Percentiles rank a stretch among this genome's conserved stretches.
phyloP scores from a whole-genome alignment of 257 asterid species.

The Agastache rugosa region DNA sequence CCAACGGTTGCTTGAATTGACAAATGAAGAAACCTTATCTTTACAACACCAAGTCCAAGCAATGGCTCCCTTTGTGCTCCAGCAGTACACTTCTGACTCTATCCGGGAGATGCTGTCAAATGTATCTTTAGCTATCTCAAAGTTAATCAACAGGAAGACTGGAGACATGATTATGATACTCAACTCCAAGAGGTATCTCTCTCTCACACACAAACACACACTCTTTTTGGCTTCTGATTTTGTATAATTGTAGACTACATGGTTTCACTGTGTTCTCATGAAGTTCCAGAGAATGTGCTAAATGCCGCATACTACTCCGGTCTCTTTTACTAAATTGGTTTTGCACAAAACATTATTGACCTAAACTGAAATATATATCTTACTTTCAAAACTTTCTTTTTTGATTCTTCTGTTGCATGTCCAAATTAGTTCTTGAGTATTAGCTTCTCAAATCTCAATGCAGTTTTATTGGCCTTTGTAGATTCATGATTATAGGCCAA shows the following conservation, averaged over 20 bases:
- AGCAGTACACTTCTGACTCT: slow-evolving; percentile 75
- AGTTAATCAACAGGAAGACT: slow-evolving; percentile 85
- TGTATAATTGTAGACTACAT: slow-evolving; percentile 4
- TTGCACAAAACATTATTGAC: background rate
- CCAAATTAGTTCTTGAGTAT: background rate
- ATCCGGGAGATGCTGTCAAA: slow-evolving; percentile 75
- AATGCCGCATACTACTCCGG: too few relatives aligned
- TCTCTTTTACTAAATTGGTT: background rate
- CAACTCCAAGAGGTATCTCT: slow-evolving; percentile 84
- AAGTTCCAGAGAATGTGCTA: too few relatives aligned
- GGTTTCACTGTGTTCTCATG: background rate
- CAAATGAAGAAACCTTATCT: slow-evolving; percentile 80
- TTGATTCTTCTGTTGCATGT: slow-evolving; percentile 21
- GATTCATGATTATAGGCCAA: background rate
- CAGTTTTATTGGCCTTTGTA: background rate
- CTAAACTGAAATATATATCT: slow-evolving; percentile 4
- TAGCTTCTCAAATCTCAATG: background rate
- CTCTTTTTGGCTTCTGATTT: slow-evolving; percentile 14
- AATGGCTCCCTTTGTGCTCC: slow-evolving; percentile 89
- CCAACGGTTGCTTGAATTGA: slow-evolving; percentile 80
- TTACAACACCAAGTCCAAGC: slow-evolving; percentile 97
- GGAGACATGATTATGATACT: slow-evolving; percentile 93
- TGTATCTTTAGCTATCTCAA: slow-evolving; percentile 68
- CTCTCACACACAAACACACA: background rate
- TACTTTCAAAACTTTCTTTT: background rate